Evolutionary conservation across 257 asterid genomes (phyloP).

Genomic region (Mentha longifolia): DNA sequence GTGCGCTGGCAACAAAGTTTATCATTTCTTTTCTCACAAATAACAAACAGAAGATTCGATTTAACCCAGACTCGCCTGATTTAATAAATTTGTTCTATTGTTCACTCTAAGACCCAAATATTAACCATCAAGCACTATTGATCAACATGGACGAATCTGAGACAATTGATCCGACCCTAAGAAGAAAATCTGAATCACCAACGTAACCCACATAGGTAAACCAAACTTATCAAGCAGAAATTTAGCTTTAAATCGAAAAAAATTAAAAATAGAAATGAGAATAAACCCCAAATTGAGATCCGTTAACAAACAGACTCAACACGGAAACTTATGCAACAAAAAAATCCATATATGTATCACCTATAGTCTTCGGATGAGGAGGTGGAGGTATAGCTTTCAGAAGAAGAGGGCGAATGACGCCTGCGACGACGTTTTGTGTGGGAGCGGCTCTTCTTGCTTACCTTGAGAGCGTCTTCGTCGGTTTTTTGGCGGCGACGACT

Average conservation of each 20-base stretch:
- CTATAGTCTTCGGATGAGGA: constrained; percentile 73
- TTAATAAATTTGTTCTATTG: neutral
- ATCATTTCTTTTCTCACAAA: neutral
- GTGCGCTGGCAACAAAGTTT: neutral
- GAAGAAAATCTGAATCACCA: too few relatives aligned
- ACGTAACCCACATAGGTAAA: constrained; percentile 2
- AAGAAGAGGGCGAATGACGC: constrained; percentile 68
- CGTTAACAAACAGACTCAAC: neutral
- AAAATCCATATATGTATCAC: constrained; percentile 31
- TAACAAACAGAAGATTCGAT: neutral
- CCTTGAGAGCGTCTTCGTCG: constrained; percentile 56
- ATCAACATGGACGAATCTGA: constrained; percentile 12
- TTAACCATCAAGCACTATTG: neutral
- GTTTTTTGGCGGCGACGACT: constrained; percentile 47
- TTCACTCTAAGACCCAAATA: neutral
- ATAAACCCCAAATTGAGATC: constrained; percentile 31
- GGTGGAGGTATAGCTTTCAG: constrained; percentile 58
- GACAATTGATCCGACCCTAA: constrained; percentile 21
- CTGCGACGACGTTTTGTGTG: constrained; percentile 69
- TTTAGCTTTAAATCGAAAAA: constrained; percentile 4
- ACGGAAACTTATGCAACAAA: neutral
- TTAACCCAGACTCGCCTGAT: neutral
- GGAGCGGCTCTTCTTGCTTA: constrained; percentile 70
- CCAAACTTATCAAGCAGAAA: constrained; percentile 11
- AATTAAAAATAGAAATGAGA: neutral